These are phyloP conservation scores for Aegilops tauschii DNA, from an alignment of 176 grass and related monocot species.

Conservation along the genomic window DNA sequence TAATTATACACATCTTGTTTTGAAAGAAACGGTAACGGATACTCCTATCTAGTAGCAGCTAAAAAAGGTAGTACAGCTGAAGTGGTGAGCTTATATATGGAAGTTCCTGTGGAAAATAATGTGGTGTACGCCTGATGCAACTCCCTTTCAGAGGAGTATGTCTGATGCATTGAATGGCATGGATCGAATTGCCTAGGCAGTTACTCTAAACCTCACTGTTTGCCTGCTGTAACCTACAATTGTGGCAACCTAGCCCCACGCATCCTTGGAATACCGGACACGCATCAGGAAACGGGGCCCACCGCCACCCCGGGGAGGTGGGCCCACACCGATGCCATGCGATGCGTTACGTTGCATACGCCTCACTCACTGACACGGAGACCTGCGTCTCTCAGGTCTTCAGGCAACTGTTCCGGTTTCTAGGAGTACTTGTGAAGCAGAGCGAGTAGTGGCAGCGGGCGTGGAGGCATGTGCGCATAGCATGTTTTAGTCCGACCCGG, in stretches of 20 bases:
- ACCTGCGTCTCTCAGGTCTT: not conserved
- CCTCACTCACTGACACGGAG: no score
- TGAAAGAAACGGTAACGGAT: not conserved
- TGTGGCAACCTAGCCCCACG: not conserved
- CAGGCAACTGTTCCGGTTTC: not conserved
- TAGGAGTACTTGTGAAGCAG: not conserved
- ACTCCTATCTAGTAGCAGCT: not conserved
- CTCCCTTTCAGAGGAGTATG: not conserved
- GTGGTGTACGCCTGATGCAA: not conserved
- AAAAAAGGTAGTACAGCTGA: not conserved
- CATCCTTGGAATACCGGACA: not conserved
- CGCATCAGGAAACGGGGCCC: not conserved
- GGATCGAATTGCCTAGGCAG: conserved; percentile 13
- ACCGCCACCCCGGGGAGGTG: not conserved
- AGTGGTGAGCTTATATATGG: not conserved
- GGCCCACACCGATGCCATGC: not conserved
- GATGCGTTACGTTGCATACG: not conserved
- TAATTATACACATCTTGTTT: no score
- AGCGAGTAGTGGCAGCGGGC: not conserved
- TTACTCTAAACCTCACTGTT: conserved; percentile 20
- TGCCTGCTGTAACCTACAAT: conserved; percentile 12
- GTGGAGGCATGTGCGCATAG: not conserved
- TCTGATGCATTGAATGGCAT: not conserved
- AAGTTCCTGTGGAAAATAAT: not conserved
- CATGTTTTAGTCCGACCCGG: not conserved